Evolutionary conservation across 1,284 basidiomycete species (phyloP), one percentile per base, ranked within the genome.

Genomic region (Cerioporus squamosus): DNA sequence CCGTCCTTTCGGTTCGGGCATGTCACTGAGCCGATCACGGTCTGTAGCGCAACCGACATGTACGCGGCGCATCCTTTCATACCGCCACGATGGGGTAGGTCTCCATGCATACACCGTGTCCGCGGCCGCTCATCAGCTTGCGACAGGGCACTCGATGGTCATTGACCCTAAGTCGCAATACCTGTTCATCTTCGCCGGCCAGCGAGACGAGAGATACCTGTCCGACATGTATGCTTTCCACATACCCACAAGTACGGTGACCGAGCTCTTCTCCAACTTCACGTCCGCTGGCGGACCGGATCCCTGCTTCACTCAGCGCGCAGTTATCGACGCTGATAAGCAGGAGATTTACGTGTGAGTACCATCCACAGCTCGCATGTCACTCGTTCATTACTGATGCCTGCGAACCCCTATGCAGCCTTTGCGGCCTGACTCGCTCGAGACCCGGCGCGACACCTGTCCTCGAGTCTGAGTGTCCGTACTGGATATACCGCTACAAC

Each of bases 171-270:
- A 67, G 14, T 74, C 80, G 1, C 81, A 81, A 46, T 83, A 78
- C 0, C 76, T 92, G 9, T 87, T 83, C 70, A 85, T 92, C 46
- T 87, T 92, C 62, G 88, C 84, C 14, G 90, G 91, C 2, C 86
- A 89, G 69, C 78, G 81, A 17, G 84, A 85, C 24, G 83, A 87
- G 15, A 81, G 77, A 56, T 86, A 85, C 61, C 78, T 89, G 7
- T 81, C 85, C 2, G 90, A 91, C 70, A 89, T 92, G 88, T 88
- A 88, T 59, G 77, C 85, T 0, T 91, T 86, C 70, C 82, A 90
- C 55, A 81, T 89, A 57, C 72, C 75, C 42, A 84, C 80, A 7
- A 81, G 82, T 65, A 81, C 78, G 5, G 77, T 82, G n/a, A 81
- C 80, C 1, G 83, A 91, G 66, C 67, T 91, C 3, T 88, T 81